Percentiles rank a stretch among this genome's conserved stretches.
Conservation (phyloP, 1,284 basidiomycete genomes). For the Sutorius eximius region DNA sequence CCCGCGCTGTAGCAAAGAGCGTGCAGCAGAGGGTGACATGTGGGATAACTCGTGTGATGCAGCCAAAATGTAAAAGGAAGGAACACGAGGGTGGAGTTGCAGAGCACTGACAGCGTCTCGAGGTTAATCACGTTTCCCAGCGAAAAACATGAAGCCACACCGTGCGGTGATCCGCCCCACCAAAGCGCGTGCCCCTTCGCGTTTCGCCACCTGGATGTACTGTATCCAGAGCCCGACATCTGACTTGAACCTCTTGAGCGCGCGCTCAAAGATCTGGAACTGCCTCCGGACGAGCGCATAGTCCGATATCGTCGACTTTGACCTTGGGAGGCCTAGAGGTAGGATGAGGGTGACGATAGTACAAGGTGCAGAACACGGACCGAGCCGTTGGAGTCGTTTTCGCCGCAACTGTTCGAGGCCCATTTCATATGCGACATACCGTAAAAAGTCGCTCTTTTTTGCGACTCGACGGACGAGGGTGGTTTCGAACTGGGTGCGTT, state of each 20-base stretch:
- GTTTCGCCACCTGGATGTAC: slow-evolving; percentile 83
- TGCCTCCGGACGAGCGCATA: slow-evolving; percentile 81
- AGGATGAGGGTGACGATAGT: not conserved
- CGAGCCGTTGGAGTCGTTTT: slow-evolving; percentile 71
- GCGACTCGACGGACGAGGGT: slow-evolving; percentile 81
- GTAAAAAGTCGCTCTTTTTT: slow-evolving; percentile 86
- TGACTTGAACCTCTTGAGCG: slow-evolving; percentile 84
- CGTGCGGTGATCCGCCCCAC: slow-evolving; percentile 78
- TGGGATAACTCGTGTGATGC: slow-evolving; percentile 84
- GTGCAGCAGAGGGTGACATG: slow-evolving; percentile 78
- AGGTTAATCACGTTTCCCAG: slow-evolving; percentile 6
- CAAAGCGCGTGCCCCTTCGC: slow-evolving; percentile 77
- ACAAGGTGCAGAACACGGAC: slow-evolving; percentile 47
- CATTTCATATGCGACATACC: slow-evolving; percentile 93
- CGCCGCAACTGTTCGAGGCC: slow-evolving; percentile 78
- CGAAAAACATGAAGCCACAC: slow-evolving; percentile 39
- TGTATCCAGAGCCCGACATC: slow-evolving; percentile 88
- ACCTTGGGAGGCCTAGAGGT: slow-evolving; percentile 47
- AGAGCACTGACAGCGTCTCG: slow-evolving; percentile 57
- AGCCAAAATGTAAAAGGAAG: slow-evolving; percentile 82
- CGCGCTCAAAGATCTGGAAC: slow-evolving; percentile 89
- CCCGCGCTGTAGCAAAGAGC: slow-evolving; percentile 83
- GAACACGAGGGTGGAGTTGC: slow-evolving; percentile 80
- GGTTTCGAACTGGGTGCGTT: slow-evolving; percentile 83
- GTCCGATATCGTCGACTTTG: slow-evolving; percentile 71